These are phyloP conservation scores for Fusarium sublunatum DNA, from an alignment of 2,329 filamentous ascomycete genomes.

Conservation along the genomic window DNA sequence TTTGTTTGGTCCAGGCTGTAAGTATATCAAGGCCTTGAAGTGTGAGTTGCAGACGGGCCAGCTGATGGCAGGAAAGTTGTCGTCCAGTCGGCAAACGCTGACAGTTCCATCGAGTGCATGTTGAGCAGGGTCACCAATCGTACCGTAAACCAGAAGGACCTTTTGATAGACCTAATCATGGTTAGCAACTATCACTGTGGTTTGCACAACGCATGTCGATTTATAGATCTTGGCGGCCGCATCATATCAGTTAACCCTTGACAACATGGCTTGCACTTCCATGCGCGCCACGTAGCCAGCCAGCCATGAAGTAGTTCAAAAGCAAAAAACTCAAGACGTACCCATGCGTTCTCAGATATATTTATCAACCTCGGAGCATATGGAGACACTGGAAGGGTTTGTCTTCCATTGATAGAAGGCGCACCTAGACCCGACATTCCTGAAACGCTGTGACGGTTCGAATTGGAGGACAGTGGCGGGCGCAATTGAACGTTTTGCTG, in stretches of 20 bases:
- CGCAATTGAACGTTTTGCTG: slow-evolving; percentile 48
- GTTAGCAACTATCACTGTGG: slow-evolving; percentile 40
- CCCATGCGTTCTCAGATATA: slow-evolving; percentile 85
- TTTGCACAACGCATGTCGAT: background rate
- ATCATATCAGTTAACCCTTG: slow-evolving; percentile 25
- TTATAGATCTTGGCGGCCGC: slow-evolving; percentile 17
- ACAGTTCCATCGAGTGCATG: slow-evolving; percentile 81
- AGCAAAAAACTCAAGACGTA: slow-evolving; percentile 59
- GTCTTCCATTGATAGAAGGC: slow-evolving; percentile 65
- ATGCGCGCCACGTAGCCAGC: slow-evolving; percentile 21
- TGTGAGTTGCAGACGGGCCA: slow-evolving; percentile 92
- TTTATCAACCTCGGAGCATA: slow-evolving; percentile 86
- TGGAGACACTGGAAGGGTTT: slow-evolving; percentile 73
- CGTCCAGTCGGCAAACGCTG: slow-evolving; percentile 83
- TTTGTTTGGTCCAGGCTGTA: slow-evolving; percentile 91
- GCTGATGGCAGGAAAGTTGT: slow-evolving; percentile 81
- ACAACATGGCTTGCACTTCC: slow-evolving; percentile 26
- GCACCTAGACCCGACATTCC: slow-evolving; percentile 72
- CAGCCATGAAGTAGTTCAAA: slow-evolving; percentile 20
- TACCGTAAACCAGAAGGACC: slow-evolving; percentile 82
- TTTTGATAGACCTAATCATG: slow-evolving; percentile 85
- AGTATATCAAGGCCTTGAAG: slow-evolving; percentile 91
- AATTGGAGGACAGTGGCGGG: slow-evolving; percentile 55
- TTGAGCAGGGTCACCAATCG: slow-evolving; percentile 77
- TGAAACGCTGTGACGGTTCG: slow-evolving; percentile 72